Evolutionary conservation across 192 early-diverging fungal species (phyloP).

Genomic region (Geranomyces michiganensis): DNA sequence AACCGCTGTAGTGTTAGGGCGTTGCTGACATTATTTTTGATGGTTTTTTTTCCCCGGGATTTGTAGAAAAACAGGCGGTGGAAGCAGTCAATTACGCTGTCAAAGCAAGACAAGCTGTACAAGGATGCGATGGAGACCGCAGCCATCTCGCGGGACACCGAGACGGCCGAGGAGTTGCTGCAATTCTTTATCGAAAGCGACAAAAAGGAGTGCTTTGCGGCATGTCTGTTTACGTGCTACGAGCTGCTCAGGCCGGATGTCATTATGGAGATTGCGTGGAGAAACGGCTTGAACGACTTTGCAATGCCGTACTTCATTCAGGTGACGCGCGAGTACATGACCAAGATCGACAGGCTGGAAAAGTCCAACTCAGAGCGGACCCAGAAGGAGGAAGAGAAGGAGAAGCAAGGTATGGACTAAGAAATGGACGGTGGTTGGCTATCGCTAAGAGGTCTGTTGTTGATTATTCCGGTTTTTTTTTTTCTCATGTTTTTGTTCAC

Average conservation of each 20-base stretch:
- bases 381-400: conserved; percentile 57
- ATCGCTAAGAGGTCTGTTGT: too few species aligned
- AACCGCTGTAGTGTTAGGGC: too few species aligned
- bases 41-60: not conserved
- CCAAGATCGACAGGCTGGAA: conserved; percentile 72
- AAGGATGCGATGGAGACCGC: conserved; percentile 99
- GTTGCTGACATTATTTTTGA: not conserved
- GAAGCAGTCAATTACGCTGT: conserved; percentile 91
- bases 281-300: conserved; percentile 85
- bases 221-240: conserved; percentile 92
- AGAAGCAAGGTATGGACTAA: conserved; percentile 61
- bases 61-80: conserved; percentile 86
- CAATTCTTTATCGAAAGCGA: conserved; percentile 93
- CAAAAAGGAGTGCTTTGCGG: conserved; percentile 93
- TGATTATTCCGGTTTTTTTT: too few species aligned
- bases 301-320: conserved; percentile 99
- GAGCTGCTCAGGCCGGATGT: conserved; percentile 92
- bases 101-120: conserved; percentile 96
- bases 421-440: not conserved
- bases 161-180: conserved; percentile 92
- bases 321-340: conserved; percentile 80
- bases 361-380: conserved; percentile 49
- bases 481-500: conserved; percentile 20
- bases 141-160: conserved; percentile 81
- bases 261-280: conserved; percentile 92